Evolutionary conservation across 1,284 basidiomycete species (phyloP), one percentile per base, ranked within the genome.

Genomic region (Ceratobasidium sp.): DNA sequence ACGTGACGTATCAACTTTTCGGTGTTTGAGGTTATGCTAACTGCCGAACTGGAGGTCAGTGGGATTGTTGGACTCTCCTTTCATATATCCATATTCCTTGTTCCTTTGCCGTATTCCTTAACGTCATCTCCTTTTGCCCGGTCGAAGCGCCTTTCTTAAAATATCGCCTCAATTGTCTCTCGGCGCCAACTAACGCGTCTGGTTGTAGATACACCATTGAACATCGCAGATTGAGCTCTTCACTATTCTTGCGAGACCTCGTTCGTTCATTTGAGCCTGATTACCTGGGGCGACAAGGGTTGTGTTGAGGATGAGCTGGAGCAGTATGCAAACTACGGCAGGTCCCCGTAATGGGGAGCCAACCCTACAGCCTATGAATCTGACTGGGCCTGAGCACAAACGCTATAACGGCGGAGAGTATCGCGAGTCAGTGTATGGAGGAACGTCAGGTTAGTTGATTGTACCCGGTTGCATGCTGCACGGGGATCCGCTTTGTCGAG

Each of bases 1-100:
- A 62, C 69, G 69, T 62, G 58, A 51, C 46, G 69, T 73, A 73
- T 73, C 69, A 73, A 37, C 58, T 71, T 73, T 63, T 49, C 58
- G 69, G 37, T 73, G 58, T 62, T 73, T 73, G 69, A 73, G 68
- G 66, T 29, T 62, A 73, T 73, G 69, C 69, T 73, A 73, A 73
- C 69, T 73, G 69, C 69, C 69, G 69, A 37, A 62, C 59, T 63
- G 69, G 69, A 73, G 69, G 69, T 73, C 31, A 73, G 69, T 73
- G 69, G 69, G 69, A 73, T 51, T 73, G 59, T 46, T 61, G 64
- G 64, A 62, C 48, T 72, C 24, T 19, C n/a, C 34, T 51, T 58
- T 53, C 48, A 48, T 51, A 19, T 31, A 72, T 71, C 43, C 58
- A 51, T 49, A 41, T 54, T n/a, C 48, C 49, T 14, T 61, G n/a